Percentiles rank a stretch among this genome's conserved stretches.
phyloP scores from a whole-genome alignment of 768 basidiomycete species.

The Trametes villosa region DNA sequence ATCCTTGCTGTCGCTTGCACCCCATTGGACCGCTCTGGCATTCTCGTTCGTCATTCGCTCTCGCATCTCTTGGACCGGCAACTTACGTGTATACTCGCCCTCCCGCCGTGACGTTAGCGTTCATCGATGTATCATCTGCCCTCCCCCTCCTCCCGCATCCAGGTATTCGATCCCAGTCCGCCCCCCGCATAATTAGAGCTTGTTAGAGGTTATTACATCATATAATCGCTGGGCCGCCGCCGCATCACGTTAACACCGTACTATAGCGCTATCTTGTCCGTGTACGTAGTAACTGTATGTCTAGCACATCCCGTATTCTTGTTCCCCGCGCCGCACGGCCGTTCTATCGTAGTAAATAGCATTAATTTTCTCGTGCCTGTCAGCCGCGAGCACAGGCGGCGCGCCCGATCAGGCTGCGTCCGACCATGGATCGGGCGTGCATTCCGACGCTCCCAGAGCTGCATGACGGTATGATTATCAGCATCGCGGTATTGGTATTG shows the following conservation, averaged over 20 bases:
- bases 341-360: slow-evolving; percentile 16
- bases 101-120: slow-evolving; percentile 10
- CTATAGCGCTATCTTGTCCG: slow-evolving; percentile 16
- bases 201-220: slow-evolving; percentile 23
- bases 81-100: slow-evolving; percentile 21
- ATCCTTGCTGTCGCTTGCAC: slow-evolving; percentile 16
- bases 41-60: slow-evolving; percentile 14
- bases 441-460: not conserved
- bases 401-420: not conserved
- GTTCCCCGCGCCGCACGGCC: slow-evolving; percentile 13
- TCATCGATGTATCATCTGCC: slow-evolving; percentile 21
- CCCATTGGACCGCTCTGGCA: slow-evolving; percentile 20
- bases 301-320: slow-evolving; percentile 16
- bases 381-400: slow-evolving; percentile 5
- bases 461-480: not conserved
- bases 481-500: not conserved
- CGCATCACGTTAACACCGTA: slow-evolving; percentile 20
- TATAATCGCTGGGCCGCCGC: slow-evolving; percentile 14
- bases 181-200: slow-evolving; percentile 21
- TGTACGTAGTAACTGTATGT: slow-evolving; percentile 24
- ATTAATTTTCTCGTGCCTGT: slow-evolving; percentile 18
- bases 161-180: slow-evolving; percentile 16
- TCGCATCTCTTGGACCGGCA: slow-evolving; percentile 22
- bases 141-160: slow-evolving; percentile 12
- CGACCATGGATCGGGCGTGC: slow-evolving; percentile 11